Conservation (phyloP, 2,329 filamentous ascomycete species). For the Xylariales sp. region DNA sequence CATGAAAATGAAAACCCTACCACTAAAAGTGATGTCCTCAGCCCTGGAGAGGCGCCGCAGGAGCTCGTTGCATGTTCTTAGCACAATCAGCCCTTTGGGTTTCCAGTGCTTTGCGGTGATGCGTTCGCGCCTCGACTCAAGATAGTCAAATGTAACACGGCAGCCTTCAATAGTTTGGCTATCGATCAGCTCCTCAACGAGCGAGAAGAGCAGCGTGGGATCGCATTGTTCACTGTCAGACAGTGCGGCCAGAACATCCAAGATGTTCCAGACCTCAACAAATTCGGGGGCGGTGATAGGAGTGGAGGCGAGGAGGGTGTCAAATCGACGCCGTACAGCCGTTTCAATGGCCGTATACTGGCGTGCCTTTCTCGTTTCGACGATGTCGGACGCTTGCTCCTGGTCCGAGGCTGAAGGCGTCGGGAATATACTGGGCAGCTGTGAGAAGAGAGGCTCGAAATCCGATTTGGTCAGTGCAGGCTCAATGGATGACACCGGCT, state of each 20-base stretch:
- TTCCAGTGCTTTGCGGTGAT: conserved; percentile 78
- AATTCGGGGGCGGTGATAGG: conserved; percentile 75
- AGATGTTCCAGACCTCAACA: conserved; percentile 83
- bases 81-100: conserved; percentile 80
- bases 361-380: conserved; percentile 39
- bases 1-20: conserved; percentile 95
- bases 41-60: conserved; percentile 90
- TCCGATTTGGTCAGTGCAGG: conserved; percentile 70
- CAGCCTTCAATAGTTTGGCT: conserved; percentile 93
- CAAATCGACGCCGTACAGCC: conserved; percentile 77
- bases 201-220: conserved; percentile 77
- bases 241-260: conserved; percentile 86
- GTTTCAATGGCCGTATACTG: conserved; percentile 76
- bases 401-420: conserved; percentile 17
- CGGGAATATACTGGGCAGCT: conserved; percentile 38
- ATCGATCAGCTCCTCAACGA: conserved; percentile 92
- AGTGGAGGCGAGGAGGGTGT: conserved; percentile 67
- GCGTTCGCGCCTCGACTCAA: conserved; percentile 87
- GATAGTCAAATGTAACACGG: conserved; percentile 85
- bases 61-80: conserved; percentile 94
- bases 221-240: conserved; percentile 78
- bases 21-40: conserved; percentile 96
- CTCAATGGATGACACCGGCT: conserved; percentile 61
- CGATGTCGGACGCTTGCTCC: too few relatives aligned
- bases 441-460: conserved; percentile 45